Evolutionary conservation across 305 asterid genomes (phyloP).

Genomic region (Fraxinus xanthoxyloides): DNA sequence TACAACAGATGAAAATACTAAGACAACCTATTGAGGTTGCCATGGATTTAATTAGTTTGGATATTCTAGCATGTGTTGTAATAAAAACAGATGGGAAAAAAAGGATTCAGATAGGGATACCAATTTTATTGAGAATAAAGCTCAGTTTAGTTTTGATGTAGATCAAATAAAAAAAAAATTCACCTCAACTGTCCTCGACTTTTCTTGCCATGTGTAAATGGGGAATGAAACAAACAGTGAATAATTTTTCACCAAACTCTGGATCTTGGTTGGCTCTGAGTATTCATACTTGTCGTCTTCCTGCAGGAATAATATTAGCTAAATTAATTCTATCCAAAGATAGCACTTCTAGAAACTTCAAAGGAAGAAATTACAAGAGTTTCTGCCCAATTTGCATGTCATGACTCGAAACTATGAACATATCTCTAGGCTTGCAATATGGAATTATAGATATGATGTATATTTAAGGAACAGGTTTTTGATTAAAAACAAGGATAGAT

Average conservation of each 20-base stretch:
- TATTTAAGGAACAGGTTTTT: neutral
- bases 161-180: conserved; percentile 11
- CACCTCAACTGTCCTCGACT: conserved; percentile 77
- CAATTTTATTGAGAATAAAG: neutral
- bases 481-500: conserved; percentile 8
- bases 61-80: neutral
- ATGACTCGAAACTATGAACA: neutral
- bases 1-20: no score
- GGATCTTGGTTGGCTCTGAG: conserved; percentile 80
- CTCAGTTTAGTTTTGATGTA: neutral
- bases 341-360: neutral
- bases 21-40: no score
- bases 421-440: neutral
- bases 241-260: conserved; percentile 88
- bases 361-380: neutral
- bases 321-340: neutral
- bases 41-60: neutral
- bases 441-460: neutral
- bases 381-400: neutral
- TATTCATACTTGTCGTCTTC: conserved; percentile 83
- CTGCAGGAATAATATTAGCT: conserved; percentile 37
- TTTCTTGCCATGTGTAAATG: conserved; percentile 90
- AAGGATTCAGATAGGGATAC: neutral
- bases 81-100: neutral
- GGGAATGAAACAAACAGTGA: conserved; percentile 96